A percentile compares a stretch with the other conserved stretches of the same genome.
phyloP scores from a whole-genome alignment of 1,139 yeast genomes.

The Debaryomyces subglobosus region DNA sequence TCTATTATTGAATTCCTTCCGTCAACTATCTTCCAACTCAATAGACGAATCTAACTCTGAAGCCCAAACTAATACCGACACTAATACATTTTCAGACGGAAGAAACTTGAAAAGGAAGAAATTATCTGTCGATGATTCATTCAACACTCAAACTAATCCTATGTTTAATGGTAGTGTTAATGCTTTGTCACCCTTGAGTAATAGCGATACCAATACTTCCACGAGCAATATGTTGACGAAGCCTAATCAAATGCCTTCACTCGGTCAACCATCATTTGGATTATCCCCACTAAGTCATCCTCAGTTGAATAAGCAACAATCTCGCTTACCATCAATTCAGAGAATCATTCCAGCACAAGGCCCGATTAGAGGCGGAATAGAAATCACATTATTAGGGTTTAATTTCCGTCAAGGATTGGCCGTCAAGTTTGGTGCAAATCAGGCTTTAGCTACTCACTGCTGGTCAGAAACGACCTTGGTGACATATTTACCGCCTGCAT shows the following conservation, averaged over 20 bases:
- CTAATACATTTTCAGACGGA: slow-evolving; percentile 21
- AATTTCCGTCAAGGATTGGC: slow-evolving; percentile 81
- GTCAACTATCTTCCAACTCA: slow-evolving; percentile 58
- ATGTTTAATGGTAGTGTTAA: slow-evolving; percentile 47
- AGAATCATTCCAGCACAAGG: slow-evolving; percentile 94
- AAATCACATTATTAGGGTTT: slow-evolving; percentile 84
- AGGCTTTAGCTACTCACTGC: slow-evolving; percentile 87
- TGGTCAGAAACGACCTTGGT: slow-evolving; percentile 96
- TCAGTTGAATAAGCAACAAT: slow-evolving; percentile 17
- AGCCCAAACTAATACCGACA: slow-evolving; percentile 48
- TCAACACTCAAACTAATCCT: slow-evolving; percentile 40
- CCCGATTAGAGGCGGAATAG: slow-evolving; percentile 93
- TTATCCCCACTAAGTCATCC: slow-evolving; percentile 20
- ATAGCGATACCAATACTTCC: slow-evolving; percentile 50
- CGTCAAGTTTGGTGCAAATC: slow-evolving; percentile 84
- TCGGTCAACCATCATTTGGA: slow-evolving; percentile 14
- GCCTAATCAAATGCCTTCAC: not conserved
- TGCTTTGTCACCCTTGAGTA: slow-evolving; percentile 49
- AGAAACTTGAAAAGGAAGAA: slow-evolving; percentile 47
- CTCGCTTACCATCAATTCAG: slow-evolving; percentile 61
- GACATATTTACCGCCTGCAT: slow-evolving; percentile 89
- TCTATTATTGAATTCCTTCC: slow-evolving; percentile 6
- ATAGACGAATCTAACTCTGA: slow-evolving; percentile 71
- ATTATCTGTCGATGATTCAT: slow-evolving; percentile 48
- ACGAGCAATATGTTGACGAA: slow-evolving; percentile 22